phyloP scores from a whole-genome alignment of 2,329 filamentous ascomycete genomes.

The Coniochaeta hoffmannii region DNA sequence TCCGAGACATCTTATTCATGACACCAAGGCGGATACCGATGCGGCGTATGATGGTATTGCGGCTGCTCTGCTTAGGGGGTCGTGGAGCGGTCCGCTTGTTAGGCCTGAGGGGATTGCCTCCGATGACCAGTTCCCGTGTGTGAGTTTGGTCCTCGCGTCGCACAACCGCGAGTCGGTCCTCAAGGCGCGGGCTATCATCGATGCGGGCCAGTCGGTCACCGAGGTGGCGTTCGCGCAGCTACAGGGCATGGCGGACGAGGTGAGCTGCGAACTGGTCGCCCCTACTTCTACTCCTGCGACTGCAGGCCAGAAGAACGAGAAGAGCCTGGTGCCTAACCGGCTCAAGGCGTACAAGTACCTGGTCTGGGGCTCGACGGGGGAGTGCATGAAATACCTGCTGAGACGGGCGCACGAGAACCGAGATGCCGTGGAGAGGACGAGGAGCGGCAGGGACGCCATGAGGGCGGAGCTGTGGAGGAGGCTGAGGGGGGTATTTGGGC shows the following conservation, averaged over 20 bases:
- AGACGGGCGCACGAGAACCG: slow-evolving; percentile 68
- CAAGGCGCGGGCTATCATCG: slow-evolving; percentile 44
- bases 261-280: slow-evolving; percentile 57
- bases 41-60: slow-evolving; percentile 65
- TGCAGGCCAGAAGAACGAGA: not conserved
- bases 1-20: slow-evolving; percentile 61
- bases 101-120: slow-evolving; percentile 25
- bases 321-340: slow-evolving; percentile 1
- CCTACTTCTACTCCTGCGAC: not conserved
- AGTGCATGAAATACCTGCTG: slow-evolving; percentile 81
- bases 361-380: slow-evolving; percentile 62
- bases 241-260: slow-evolving; percentile 93
- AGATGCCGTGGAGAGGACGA: slow-evolving; percentile 59
- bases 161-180: slow-evolving; percentile 73
- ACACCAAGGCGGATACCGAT: slow-evolving; percentile 66
- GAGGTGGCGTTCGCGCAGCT: slow-evolving; percentile 67
- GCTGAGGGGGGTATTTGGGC: slow-evolving; percentile 32
- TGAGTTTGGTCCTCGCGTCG: slow-evolving; percentile 67
- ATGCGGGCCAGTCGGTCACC: slow-evolving; percentile 27
- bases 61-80: slow-evolving; percentile 55
- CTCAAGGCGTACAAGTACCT: slow-evolving; percentile 56
- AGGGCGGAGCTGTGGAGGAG: slow-evolving; percentile 53
- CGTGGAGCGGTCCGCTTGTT: slow-evolving; percentile 49
- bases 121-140: slow-evolving; percentile 42
- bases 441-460: slow-evolving; percentile 55